Conservation (phyloP, 345 rosid genomes). For the Hypericum perforatum region DNA sequence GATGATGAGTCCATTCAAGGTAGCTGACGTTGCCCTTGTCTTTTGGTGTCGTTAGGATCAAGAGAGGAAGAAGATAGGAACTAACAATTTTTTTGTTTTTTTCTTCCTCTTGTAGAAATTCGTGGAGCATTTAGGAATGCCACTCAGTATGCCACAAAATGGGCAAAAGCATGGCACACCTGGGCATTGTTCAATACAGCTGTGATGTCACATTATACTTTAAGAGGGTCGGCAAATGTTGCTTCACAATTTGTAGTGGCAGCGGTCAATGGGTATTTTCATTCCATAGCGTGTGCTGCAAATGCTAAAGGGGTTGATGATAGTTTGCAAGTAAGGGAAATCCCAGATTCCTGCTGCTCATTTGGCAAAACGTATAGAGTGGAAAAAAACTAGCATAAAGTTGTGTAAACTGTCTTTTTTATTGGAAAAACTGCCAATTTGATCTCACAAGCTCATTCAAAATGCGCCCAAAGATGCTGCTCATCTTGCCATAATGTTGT, state of each 20-base stretch:
- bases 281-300: slow-evolving; percentile 91
- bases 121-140: slow-evolving; percentile 64
- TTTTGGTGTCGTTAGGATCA: background rate
- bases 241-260: slow-evolving; percentile 77
- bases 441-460: too few species aligned
- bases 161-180: slow-evolving; percentile 97
- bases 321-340: slow-evolving; percentile 75
- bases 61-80: background rate
- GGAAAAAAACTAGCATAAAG: too few species aligned
- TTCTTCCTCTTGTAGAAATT: slow-evolving; percentile 43
- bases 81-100: background rate
- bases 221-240: slow-evolving; percentile 42
- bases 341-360: background rate
- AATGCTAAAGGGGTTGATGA: slow-evolving; percentile 94
- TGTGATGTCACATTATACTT: slow-evolving; percentile 87
- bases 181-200: slow-evolving; percentile 99
- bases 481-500: background rate
- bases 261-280: slow-evolving; percentile 96
- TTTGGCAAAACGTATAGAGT: too few species aligned
- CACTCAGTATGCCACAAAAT: slow-evolving; percentile 62
- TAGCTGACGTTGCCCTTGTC: slow-evolving; percentile 12
- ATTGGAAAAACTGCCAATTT: too few species aligned
- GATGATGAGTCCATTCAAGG: slow-evolving; percentile 92
- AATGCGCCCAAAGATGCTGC: too few species aligned
- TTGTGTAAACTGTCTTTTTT: too few species aligned